phyloP scores from a whole-genome alignment of 2,329 filamentous ascomycete species.

The Paecilomyces sp. region DNA sequence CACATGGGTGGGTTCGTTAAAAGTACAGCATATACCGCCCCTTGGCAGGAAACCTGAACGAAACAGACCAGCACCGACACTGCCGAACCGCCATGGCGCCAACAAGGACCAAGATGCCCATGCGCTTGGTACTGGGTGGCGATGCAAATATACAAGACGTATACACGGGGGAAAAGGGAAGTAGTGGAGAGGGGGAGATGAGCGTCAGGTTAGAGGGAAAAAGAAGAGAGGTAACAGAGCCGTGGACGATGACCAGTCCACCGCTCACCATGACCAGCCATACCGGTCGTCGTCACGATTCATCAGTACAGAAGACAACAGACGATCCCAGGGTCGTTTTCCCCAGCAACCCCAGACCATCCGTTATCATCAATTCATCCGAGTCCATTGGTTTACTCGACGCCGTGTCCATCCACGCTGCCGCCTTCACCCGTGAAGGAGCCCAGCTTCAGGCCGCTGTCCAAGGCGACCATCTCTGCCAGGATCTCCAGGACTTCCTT shows the following conservation, averaged over 20 bases:
- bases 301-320: not conserved
- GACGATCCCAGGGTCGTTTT: not conserved
- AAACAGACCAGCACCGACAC: not conserved
- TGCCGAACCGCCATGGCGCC: slow-evolving; percentile 18
- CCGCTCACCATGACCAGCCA: slow-evolving; percentile 15
- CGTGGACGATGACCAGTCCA: slow-evolving; percentile 12
- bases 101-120: slow-evolving; percentile 23
- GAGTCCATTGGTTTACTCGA: slow-evolving; percentile 22
- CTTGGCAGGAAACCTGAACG: not conserved
- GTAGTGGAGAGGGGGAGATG: slow-evolving; percentile 17
- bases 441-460: slow-evolving; percentile 63
- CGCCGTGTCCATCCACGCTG: slow-evolving; percentile 26
- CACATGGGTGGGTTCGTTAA: slow-evolving; percentile 1
- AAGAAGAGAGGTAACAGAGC: slow-evolving; percentile 4
- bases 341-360: not conserved
- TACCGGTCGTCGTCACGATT: not conserved
- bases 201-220: slow-evolving; percentile 1
- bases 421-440: slow-evolving; percentile 28
- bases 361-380: not conserved
- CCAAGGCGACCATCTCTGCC: slow-evolving; percentile 95
- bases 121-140: slow-evolving; percentile 18
- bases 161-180: slow-evolving; percentile 5
- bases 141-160: slow-evolving; percentile 27
- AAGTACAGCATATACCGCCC: slow-evolving; percentile 2
- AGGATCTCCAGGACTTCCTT: slow-evolving; percentile 96